Evolutionary conservation across 2,329 filamentous ascomycete species (phyloP).

Genomic region (Phialophora expanda): DNA sequence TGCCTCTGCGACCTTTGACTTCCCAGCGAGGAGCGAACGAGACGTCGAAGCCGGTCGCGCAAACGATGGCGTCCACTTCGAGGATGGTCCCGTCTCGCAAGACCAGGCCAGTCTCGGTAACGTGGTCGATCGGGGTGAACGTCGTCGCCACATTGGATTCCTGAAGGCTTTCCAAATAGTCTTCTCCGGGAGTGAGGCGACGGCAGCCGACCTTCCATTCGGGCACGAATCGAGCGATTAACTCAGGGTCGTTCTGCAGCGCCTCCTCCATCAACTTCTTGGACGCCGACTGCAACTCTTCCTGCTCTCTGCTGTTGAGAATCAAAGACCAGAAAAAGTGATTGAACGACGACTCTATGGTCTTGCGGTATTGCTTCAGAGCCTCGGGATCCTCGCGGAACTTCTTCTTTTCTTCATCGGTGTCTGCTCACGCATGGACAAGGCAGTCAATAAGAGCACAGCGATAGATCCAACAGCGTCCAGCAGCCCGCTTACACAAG

Average conservation of each 20-base stretch:
- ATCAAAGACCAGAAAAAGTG: slow-evolving; percentile 22
- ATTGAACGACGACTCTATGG: slow-evolving; percentile 6
- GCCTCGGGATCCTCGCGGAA: neutral
- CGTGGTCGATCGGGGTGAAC: slow-evolving; percentile 62
- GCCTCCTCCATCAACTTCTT: neutral
- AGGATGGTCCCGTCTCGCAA: slow-evolving; percentile 28
- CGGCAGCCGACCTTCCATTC: slow-evolving; percentile 49
- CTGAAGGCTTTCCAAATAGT: slow-evolving; percentile 57
- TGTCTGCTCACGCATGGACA: neutral
- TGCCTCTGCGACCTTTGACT: slow-evolving; percentile 43
- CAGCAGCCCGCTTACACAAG: too few relatives aligned
- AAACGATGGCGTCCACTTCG: slow-evolving; percentile 40
- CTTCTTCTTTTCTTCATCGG: neutral
- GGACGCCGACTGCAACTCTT: neutral
- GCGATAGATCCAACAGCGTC: too few relatives aligned
- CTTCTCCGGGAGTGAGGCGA: slow-evolving; percentile 54
- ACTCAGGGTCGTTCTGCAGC: neutral
- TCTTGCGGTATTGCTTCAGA: neutral
- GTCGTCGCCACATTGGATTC: slow-evolving; percentile 66
- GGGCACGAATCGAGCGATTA: slow-evolving; percentile 33
- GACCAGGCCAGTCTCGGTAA: slow-evolving; percentile 58
- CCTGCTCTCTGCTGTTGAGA: neutral
- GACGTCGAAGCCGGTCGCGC: slow-evolving; percentile 49
- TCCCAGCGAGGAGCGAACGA: slow-evolving; percentile 45
- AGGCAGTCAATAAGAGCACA: neutral